Evolutionary conservation across 2,329 filamentous ascomycete species (phyloP).

Genomic region (Chaetomium strumarium): DNA sequence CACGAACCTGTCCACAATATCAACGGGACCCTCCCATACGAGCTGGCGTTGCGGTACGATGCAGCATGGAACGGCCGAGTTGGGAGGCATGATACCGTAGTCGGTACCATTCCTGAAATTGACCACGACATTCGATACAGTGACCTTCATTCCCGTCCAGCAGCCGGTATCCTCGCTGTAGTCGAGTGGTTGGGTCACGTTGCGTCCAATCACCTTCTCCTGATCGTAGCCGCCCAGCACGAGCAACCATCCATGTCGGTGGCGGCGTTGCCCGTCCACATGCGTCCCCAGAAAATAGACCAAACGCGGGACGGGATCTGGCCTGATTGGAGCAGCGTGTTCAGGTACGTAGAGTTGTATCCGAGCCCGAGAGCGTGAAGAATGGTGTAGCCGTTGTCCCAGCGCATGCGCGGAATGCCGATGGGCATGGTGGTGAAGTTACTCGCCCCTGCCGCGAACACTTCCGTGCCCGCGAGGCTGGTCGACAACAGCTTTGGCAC

Average conservation of each 20-base stretch:
- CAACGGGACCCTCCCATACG: constrained; percentile 26
- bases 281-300: constrained; percentile 34
- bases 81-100: constrained; percentile 25
- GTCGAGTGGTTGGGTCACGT: constrained; percentile 27
- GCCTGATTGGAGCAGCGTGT: constrained; percentile 18
- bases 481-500: constrained; percentile 23
- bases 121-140: constrained; percentile 22
- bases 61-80: constrained; percentile 25
- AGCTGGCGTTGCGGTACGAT: constrained; percentile 30
- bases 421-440: constrained; percentile 19
- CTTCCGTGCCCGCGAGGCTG: constrained; percentile 24
- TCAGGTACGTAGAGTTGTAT: constrained; percentile 30
- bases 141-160: constrained; percentile 28
- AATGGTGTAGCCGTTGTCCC: constrained; percentile 27
- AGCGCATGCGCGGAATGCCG: constrained; percentile 26
- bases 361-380: constrained; percentile 29
- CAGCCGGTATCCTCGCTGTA: constrained; percentile 24
- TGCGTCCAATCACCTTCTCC: constrained; percentile 28
- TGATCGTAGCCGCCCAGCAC: constrained; percentile 32
- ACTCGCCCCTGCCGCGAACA: neutral
- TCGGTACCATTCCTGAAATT: constrained; percentile 28
- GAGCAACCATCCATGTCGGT: constrained; percentile 26
- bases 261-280: constrained; percentile 23
- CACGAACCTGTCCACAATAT: constrained; percentile 22
- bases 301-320: constrained; percentile 28